Base-by-base conservation (phyloP, 495 filamentous ascomycete genomes). In the Trichoderma virens region DNA sequence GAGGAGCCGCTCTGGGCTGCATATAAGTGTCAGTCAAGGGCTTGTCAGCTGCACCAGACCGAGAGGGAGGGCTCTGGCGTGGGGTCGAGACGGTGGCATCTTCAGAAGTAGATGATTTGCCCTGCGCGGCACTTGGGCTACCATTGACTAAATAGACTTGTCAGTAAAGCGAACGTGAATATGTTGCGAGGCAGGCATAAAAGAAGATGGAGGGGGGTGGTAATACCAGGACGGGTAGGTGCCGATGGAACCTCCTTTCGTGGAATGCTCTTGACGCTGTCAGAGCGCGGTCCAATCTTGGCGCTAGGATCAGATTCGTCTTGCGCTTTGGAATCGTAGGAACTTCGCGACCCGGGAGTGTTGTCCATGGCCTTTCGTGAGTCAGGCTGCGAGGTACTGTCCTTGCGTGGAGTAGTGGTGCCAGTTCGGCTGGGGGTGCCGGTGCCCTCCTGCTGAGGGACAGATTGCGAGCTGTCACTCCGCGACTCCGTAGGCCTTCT, bases 1-100 rank as follows among this genome's bases (percentile, higher is more conserved):
- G 78, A 60, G 84, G 89, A 61, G 84, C 81, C 68, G 78, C 83
- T 78, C 82, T 81, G 5, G 84, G 86, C 64, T 83, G 80, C 76
- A 83, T 87, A 74, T 85, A 90, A 25, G 82, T 78, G 59, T 87
- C 83, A 64, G 75, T 80, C 59, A 75, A 27, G 66, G 82, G 80
- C 27, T 76, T 73, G 67, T 79, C 81, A 65, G 70, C 75, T 41
- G 68, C 34, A 7, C 62, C 51, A 51, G 74, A 69, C 18, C 77
- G 74, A 32, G 65, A 20, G 18, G 67, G 39, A 20, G 59, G 67
- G 8, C 62, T 32, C 31, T 61, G 38, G 35, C 34, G 51, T 13
- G 45, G 45, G 9, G 45, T 38, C 8, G 60, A 9, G 18, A 18
- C n/a, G 9, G 28, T 23, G 7, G 23, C 18, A 20, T 67, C 66